Base-by-base conservation (phyloP, 176 grass and related monocot genomes). In the Aegilops umbellulata region DNA sequence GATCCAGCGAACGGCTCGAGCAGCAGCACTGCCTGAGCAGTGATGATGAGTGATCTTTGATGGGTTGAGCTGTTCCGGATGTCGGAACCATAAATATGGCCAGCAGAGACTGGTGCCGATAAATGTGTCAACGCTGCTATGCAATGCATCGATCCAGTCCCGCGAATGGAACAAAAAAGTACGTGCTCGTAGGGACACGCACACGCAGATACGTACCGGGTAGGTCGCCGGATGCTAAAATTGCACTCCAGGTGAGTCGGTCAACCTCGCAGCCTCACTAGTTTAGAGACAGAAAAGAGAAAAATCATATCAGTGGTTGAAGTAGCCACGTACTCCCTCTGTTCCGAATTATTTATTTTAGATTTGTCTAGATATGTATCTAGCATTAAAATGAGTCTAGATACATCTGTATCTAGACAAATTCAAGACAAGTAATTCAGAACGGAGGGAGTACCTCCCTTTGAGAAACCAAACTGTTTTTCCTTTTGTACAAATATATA, bases 91-190 rank as follows among this genome's bases (percentile, higher is more conserved):
- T 82, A 58, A 81, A 74, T 74, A 32, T 23, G 75, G 53, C 65
- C 87, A 41, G 80, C 80, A 17, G 15, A 87, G 20, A 34, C 22
- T 17, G 74, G 80, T 83, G 66, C 53, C 57, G 23, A 72, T 73
- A 19, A 78, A 78, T 65, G 57, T 58, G 72, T 38, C 71, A 35
- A 60, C 72, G 62, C 62, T 82, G 80, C 76, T 71, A 57, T 29
- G n/a, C 46, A 38, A 39, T 16, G 13, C 64, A 27, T 22, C 29
- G 13, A 74, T 84, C 24, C 26, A 60, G 74, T 42, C 34, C 66
- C 82, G 71, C 19, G 23, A 20, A 55, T 83, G 65, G 65, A 82
- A 65, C 20, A 57, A 16, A 26, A 42, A 35, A 39, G 24, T 27
- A 38, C 6, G 36, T 80, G 51, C 76, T 58, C 57, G 62, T 62